These are phyloP conservation scores for Funneliformis caledonium DNA, from an alignment of 371 early-diverging fungal species.

Conservation along the genomic window DNA sequence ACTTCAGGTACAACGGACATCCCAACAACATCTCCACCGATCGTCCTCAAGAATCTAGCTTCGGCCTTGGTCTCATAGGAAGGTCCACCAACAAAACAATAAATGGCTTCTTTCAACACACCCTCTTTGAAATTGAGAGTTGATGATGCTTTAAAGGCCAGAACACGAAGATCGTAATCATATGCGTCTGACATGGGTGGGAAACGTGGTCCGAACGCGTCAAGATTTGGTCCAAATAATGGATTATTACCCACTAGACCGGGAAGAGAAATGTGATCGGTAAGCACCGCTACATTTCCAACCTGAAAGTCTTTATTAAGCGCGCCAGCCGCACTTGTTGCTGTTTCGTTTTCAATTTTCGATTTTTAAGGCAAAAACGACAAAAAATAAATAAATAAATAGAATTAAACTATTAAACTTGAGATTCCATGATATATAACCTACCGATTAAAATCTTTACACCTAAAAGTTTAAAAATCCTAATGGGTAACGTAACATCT, in stretches of 20 bases:
- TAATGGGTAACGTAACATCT: conserved; percentile 86
- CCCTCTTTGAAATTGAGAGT: conserved; percentile 55
- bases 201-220: conserved; percentile 90
- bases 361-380: too few relatives aligned
- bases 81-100: conserved; percentile 89
- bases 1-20: conserved; percentile 97
- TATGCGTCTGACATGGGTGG: conserved; percentile 91
- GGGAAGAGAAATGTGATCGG: conserved; percentile 89
- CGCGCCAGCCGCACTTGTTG: conserved; percentile 94
- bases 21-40: conserved; percentile 91
- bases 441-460: conserved; percentile 72
- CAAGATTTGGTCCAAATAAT: conserved; percentile 85
- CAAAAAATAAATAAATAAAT: too few relatives aligned
- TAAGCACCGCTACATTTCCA: conserved; percentile 87
- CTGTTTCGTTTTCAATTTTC: conserved; percentile 43
- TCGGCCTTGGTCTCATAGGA: conserved; percentile 92
- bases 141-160: conserved; percentile 67
- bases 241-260: conserved; percentile 82
- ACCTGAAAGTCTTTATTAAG: conserved; percentile 79
- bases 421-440: not conserved
- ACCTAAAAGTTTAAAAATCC: conserved; percentile 86
- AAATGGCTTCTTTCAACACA: conserved; percentile 79
- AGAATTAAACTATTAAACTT: not conserved
- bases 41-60: conserved; percentile 70
- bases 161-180: conserved; percentile 77